Base-by-base conservation (phyloP, 352 stramenopile species). In the Phytophthora palmivora region DNA sequence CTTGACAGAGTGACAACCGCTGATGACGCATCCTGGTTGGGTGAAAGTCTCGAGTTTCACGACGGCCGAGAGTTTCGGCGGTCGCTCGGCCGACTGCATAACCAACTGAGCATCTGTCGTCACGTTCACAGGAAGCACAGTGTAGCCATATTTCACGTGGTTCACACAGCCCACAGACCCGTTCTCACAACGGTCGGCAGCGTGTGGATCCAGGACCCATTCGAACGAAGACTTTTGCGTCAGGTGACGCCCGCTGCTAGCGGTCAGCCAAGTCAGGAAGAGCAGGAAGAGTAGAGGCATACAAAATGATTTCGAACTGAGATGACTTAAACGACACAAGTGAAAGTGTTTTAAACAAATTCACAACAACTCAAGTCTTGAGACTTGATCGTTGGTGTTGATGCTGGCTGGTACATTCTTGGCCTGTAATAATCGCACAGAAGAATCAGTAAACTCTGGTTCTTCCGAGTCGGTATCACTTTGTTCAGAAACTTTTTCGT, bases 121-220 rank as follows among this genome's bases (percentile, higher is more conserved):
- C 32, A 87, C 49, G 56, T 74, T 84, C 32, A 79, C 42, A 2
- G 78, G 74, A 26, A 67, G 63, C 30, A 84, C 60, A 44, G 58
- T 78, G 74, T 72, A 88, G 65, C 75, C 75, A 45, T 67, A 76
- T 60, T 82, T 84, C 55, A 84, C 61, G 55, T 84, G 65, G 70
- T 71, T 88, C 22, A 80, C 60, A 49, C 78, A 83, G 28, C 52
- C 56, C 5, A 63, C 47, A 15, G 65, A 66, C 14, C 53, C 61
- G 9, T 67, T 56, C 6, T 30, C 46, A 57, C 78, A 87, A 45
- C 58, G 61, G 7, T 79, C 74, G 0, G 72, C 58, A 8, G 78
- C 78, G 30, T 79, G 74, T 10, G 70, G 75, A 39, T 84, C 78
- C 3, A 57, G 33, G 2, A 79, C 54, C 78, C 78, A 85, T 58